Conservation (phyloP, 2,329 filamentous ascomycete species). For the Lachnellula willkommii region DNA sequence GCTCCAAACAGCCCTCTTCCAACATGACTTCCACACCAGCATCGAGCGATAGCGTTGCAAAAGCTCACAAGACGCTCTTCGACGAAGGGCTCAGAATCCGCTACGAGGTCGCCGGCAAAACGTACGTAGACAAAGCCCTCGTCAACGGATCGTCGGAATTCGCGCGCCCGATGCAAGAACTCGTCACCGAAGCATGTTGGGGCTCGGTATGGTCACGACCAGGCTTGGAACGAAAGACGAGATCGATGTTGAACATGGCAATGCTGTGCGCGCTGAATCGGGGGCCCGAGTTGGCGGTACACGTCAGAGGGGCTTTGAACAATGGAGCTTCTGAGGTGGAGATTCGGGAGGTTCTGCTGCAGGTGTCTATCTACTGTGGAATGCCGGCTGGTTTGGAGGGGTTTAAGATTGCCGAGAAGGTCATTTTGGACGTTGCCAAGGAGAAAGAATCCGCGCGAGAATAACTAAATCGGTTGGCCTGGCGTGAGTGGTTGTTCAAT, state of each 20-base stretch:
- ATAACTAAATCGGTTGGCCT: neutral
- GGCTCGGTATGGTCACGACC: constrained; percentile 59
- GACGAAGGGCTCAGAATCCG: constrained; percentile 57
- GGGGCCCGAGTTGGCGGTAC: constrained; percentile 53
- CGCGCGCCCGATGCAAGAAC: constrained; percentile 54
- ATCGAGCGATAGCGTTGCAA: too few relatives aligned
- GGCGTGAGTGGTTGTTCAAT: too few relatives aligned
- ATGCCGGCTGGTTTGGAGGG: constrained; percentile 40
- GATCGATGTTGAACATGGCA: constrained; percentile 58
- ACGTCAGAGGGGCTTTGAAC: constrained; percentile 55
- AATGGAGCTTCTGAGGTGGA: constrained; percentile 58
- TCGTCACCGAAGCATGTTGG: constrained; percentile 61
- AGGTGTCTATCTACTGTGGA: constrained; percentile 42
- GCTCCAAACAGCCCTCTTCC: too few relatives aligned
- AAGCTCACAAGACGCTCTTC: constrained; percentile 39
- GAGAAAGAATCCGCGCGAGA: neutral
- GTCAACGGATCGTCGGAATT: constrained; percentile 54
- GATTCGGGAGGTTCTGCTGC: constrained; percentile 54
- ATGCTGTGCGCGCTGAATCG: constrained; percentile 60
- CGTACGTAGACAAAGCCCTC: constrained; percentile 54
- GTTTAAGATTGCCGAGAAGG: constrained; percentile 1
- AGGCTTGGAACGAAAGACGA: constrained; percentile 55
- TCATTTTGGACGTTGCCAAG: constrained; percentile 1
- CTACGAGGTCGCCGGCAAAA: constrained; percentile 54
- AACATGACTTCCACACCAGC: too few relatives aligned